A percentile compares a stretch with the other conserved stretches of the same genome.
Evolutionary conservation across 495 filamentous ascomycete genomes (phyloP).

Genomic region (Pyrenopolyporus hunteri): DNA sequence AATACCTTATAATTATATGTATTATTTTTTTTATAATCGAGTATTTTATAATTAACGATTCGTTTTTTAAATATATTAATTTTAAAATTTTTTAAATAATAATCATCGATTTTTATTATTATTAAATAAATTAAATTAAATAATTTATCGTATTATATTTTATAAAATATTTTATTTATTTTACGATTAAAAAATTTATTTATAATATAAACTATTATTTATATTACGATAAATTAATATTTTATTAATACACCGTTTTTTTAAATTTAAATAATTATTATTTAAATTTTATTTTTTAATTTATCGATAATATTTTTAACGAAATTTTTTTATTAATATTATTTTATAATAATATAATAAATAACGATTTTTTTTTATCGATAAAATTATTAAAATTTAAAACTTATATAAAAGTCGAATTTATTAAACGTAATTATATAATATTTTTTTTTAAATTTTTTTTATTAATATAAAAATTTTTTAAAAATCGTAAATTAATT

Average conservation of each 20-base stretch:
- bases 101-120: neutral
- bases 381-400: no score
- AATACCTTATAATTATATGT: neutral
- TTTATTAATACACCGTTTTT: neutral
- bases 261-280: neutral
- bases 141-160: neutral
- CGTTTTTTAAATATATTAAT: neutral
- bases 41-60: neutral
- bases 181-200: neutral
- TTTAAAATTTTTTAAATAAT: neutral
- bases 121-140: neutral
- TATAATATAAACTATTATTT: neutral
- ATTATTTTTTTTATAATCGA: neutral
- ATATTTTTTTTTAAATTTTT: no score
- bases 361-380: no score
- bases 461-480: no score
- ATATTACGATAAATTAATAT: neutral
- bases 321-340: no score
- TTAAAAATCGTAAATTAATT: no score
- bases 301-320: no score
- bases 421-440: no score
- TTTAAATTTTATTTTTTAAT: no score
- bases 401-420: no score
- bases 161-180: neutral
- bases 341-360: no score